These are phyloP conservation scores for Trichoderma guizhouense DNA, from an alignment of 2,329 filamentous ascomycete species.

Conservation along the genomic window DNA sequence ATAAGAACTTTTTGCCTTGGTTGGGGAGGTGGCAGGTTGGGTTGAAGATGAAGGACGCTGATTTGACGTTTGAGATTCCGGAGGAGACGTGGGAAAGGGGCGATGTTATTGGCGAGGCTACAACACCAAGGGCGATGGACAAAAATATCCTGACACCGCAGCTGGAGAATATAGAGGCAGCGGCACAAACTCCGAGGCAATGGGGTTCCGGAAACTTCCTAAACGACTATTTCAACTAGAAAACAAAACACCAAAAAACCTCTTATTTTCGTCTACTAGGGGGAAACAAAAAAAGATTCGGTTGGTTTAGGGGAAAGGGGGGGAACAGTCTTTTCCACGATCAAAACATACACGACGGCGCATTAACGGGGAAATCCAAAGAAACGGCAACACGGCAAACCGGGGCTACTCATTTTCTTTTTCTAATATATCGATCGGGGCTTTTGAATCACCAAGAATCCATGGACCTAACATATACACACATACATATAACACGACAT, in stretches of 20 bases:
- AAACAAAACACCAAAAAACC: neutral
- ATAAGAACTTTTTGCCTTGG: conserved; percentile 48
- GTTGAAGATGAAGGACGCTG: conserved; percentile 37
- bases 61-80: conserved; percentile 30
- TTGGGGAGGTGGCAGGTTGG: conserved; percentile 44
- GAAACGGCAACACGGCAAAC: neutral
- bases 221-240: neutral
- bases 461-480: neutral
- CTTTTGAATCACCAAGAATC: neutral
- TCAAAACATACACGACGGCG: neutral
- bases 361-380: neutral
- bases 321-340: neutral
- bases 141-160: neutral
- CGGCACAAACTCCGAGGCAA: neutral
- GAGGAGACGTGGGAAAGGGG: conserved; percentile 26
- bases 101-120: neutral
- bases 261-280: neutral
- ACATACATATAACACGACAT: neutral
- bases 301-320: neutral
- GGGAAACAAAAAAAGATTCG: neutral
- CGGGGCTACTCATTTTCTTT: neutral
- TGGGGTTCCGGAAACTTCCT: neutral
- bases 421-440: neutral
- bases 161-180: neutral
- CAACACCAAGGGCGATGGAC: neutral